Evolutionary conservation across 768 basidiomycete species (phyloP).

Genomic region (Gautieria morchelliformis): DNA sequence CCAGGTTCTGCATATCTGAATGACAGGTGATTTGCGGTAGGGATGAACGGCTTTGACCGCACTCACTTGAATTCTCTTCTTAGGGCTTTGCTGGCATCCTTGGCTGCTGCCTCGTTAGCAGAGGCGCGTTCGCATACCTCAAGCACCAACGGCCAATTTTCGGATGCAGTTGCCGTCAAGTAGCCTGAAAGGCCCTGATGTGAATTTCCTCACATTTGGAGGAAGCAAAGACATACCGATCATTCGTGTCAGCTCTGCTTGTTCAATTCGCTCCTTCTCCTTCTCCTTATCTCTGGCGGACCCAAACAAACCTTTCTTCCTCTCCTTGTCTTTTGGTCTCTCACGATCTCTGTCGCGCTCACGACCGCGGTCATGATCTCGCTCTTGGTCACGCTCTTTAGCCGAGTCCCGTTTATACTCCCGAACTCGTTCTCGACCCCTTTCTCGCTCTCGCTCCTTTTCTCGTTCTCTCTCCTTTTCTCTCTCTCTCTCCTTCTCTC

Average conservation of each 20-base stretch:
- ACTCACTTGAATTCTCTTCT: conserved; percentile 77
- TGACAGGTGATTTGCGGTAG: not conserved
- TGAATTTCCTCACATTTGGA: not conserved
- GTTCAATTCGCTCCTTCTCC: conserved; percentile 11
- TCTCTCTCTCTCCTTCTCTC: conserved; percentile 23
- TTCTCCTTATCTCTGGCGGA: conserved; percentile 10
- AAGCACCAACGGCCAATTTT: conserved; percentile 74
- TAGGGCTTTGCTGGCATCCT: conserved; percentile 76
- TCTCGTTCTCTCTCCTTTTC: conserved; percentile 25
- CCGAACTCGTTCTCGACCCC: conserved; percentile 25
- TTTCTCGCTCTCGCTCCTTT: conserved; percentile 18
- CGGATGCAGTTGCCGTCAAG: conserved; percentile 31
- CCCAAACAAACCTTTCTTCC: conserved; percentile 10
- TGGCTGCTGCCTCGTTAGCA: conserved; percentile 58
- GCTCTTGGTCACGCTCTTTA: not conserved
- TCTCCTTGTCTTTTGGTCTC: conserved; percentile 4
- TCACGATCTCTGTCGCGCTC: not conserved
- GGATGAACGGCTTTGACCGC: not conserved
- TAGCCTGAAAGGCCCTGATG: conserved; percentile 4
- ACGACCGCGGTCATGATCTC: not conserved
- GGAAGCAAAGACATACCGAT: conserved; percentile 12
- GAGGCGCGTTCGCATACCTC: conserved; percentile 84
- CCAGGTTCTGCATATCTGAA: conserved; percentile 64
- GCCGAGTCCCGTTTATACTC: conserved; percentile 35
- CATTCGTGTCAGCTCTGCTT: conserved; percentile 15